phyloP scores from a whole-genome alignment of 345 rosid genomes.

The Nephelium lappaceum region DNA sequence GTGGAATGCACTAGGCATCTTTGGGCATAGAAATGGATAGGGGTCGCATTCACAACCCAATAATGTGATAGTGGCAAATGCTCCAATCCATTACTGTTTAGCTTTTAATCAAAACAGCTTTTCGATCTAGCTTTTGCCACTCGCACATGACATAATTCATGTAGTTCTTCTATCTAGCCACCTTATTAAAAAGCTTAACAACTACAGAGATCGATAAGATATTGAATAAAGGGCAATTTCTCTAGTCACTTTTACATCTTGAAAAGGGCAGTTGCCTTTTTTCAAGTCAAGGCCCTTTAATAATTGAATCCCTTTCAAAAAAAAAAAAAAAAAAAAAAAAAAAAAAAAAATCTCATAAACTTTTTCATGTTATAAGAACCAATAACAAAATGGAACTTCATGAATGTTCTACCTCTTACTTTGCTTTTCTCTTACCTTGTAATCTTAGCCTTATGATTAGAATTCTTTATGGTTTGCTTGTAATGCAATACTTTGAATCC shows the following conservation, averaged over 20 bases:
- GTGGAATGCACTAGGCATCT: too few relatives aligned
- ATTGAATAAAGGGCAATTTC: slow-evolving; percentile 17
- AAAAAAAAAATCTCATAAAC: not conserved
- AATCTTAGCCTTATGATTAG: not conserved
- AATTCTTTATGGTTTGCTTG: slow-evolving; percentile 5
- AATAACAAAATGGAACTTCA: slow-evolving; percentile 13
- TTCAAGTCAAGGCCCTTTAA: slow-evolving; percentile 13
- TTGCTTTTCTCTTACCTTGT: not conserved
- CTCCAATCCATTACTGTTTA: not conserved
- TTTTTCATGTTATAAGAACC: slow-evolving; percentile 10
- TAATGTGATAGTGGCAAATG: not conserved
- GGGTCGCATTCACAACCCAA: not conserved
- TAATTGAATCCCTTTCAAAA: slow-evolving; percentile 16
- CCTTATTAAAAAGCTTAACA: slow-evolving; percentile 1
- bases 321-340: too few relatives aligned
- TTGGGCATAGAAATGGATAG: not conserved
- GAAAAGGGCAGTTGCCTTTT: slow-evolving; percentile 4
- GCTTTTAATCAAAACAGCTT: not conserved
- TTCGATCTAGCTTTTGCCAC: not conserved
- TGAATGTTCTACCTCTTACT: not conserved
- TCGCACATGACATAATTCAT: not conserved
- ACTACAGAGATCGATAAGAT: not conserved
- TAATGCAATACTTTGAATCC: slow-evolving; percentile 9
- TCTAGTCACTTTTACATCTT: slow-evolving; percentile 16
- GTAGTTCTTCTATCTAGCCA: slow-evolving; percentile 5